Evolutionary conservation across 2,329 filamentous ascomycete genomes (phyloP).

Genomic region (Chrysoporthe cubensis): DNA sequence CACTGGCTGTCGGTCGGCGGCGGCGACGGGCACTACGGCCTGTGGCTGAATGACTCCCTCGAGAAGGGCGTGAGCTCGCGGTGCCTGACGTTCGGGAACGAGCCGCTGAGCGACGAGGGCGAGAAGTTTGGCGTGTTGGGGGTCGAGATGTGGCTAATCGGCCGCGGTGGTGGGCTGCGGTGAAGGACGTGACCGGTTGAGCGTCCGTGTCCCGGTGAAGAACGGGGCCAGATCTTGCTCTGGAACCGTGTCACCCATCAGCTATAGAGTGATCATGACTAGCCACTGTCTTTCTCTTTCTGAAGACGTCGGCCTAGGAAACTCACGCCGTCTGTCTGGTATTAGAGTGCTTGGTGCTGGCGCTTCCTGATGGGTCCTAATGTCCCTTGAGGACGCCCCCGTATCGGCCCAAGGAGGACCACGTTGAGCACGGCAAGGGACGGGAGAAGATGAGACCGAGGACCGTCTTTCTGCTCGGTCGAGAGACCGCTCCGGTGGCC

Average conservation of each 20-base stretch:
- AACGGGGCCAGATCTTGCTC: neutral
- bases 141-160: conserved; percentile 92
- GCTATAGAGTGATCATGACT: neutral
- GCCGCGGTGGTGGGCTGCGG: conserved; percentile 42
- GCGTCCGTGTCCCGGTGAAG: neutral
- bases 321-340: neutral
- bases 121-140: conserved; percentile 89
- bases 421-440: conserved; percentile 16
- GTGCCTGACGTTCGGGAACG: conserved; percentile 93
- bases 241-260: neutral
- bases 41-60: conserved; percentile 89
- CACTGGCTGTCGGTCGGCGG: conserved; percentile 86
- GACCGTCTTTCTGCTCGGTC: conserved; percentile 2
- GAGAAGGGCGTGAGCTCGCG: conserved; percentile 81
- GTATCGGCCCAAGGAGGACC: conserved; percentile 13
- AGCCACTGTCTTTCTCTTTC: neutral
- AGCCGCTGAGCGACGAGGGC: conserved; percentile 89
- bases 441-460: conserved; percentile 15
- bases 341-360: conserved; percentile 1
- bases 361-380: neutral
- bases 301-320: too few relatives aligned
- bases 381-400: conserved; percentile 5
- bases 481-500: neutral
- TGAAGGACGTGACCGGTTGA: conserved; percentile 1
- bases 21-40: conserved; percentile 84